Evolutionary conservation across 768 basidiomycete genomes (phyloP).

Genomic region (Hypsizygus marmoreus): DNA sequence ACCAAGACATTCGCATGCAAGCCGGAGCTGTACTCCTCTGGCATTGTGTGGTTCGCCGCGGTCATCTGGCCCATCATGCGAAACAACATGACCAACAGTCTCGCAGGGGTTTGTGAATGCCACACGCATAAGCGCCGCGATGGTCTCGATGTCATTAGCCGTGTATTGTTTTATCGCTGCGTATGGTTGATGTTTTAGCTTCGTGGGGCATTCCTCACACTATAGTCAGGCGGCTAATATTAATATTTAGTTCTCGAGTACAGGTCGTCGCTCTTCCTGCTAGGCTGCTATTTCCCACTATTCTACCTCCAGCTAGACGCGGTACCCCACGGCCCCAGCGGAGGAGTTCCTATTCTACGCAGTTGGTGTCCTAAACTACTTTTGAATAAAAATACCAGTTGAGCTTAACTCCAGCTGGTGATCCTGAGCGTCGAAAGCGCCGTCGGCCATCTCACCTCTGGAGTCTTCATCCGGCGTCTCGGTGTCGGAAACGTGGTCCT

Average conservation of each 20-base stretch:
- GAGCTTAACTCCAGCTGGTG: constrained; percentile 18
- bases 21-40: no score
- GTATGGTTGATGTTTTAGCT: no score
- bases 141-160: constrained; percentile 2
- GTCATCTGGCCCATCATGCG: constrained; percentile 48
- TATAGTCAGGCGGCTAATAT: no score
- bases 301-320: constrained; percentile 44
- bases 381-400: not conserved
- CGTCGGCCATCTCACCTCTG: no score
- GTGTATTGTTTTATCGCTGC: constrained; percentile 14
- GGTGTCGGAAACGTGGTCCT: no score
- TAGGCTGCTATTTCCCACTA: constrained; percentile 31
- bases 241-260: not conserved
- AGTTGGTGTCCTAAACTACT: constrained; percentile 7
- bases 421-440: constrained; percentile 24
- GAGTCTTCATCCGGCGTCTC: no score
- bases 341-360: constrained; percentile 33
- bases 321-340: constrained; percentile 28
- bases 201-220: no score
- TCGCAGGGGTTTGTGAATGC: constrained; percentile 44
- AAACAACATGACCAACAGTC: constrained; percentile 37
- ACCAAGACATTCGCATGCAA: no score
- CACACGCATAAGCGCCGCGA: constrained; percentile 34
- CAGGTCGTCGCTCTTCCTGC: constrained; percentile 17
- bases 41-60: constrained; percentile 47